Evolutionary conservation across 208 protist genomes (phyloP), one percentile per base, ranked within the genome.

Genomic region (Crithidia brevicula): DNA sequence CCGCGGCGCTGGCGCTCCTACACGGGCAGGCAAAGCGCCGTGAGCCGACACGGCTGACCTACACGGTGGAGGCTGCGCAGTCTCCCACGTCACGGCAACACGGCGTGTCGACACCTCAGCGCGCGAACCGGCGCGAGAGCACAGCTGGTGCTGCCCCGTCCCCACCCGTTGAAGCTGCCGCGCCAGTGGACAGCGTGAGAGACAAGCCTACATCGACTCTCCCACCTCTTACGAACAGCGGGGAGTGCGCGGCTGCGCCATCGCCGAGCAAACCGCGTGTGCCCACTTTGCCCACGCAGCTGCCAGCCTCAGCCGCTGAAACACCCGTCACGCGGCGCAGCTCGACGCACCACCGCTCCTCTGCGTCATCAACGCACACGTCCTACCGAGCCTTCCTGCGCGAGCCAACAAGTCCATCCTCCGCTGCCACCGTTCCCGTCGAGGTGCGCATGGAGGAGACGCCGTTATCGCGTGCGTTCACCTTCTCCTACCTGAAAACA

Each of bases 401-500:
- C 16, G 56, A 54, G 18, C 27, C 49, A 27, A 22, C 10, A 5
- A 38, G 9, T 38, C 28, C 62, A 2, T 3, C n/a, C 20, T 9
- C 43, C 9, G 23, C 43, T 30, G 30, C 40, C 16, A 25, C 22
- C 15, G 40, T 33, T 5, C 31, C n/a, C 45, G 47, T 56, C 34
- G 54, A 72, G 58, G 51, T 68, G 27, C 63, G 54, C 25, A 58
- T 76, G 38, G 64, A 62, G 25, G 68, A 66, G 15, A 11, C 47
- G 8, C 46, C 8, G 52, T 25, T n/a, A 1, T 7, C 13, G 13
- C 50, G 3, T 25, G 46, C 38, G 15, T 62, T 80, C 46, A 45
- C 0, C 18, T 84, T 88, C 46, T 47, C 43, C n/a, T 88, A 85
- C 46, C 22, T 31, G 9, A 84, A 77, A 50, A 49, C 45, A 11